Evolutionary conservation across 2,329 filamentous ascomycete species (phyloP).

Genomic region (Calycina herbarum): DNA sequence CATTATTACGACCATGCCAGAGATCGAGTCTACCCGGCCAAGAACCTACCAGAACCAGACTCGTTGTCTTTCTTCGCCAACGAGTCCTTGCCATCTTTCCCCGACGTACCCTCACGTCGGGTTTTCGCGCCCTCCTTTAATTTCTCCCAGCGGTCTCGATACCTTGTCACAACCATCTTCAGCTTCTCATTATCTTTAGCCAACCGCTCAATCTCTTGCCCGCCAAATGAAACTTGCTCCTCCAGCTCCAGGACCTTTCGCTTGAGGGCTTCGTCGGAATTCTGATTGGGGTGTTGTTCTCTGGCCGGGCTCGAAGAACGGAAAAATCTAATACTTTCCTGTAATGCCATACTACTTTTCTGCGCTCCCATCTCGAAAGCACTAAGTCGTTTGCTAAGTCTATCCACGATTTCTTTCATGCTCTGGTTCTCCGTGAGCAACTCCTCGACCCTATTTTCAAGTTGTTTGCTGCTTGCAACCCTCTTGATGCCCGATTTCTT

Average conservation of each 20-base stretch:
- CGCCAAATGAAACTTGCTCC: slow-evolving; percentile 58
- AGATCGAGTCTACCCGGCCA: slow-evolving; percentile 7
- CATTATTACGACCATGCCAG: not conserved
- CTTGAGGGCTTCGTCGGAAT: slow-evolving; percentile 45
- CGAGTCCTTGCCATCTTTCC: slow-evolving; percentile 20
- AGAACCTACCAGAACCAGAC: slow-evolving; percentile 7
- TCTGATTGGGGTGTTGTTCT: slow-evolving; percentile 20
- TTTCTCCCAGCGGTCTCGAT: slow-evolving; percentile 67
- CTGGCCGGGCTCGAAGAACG: slow-evolving; percentile 54
- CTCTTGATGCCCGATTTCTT: slow-evolving; percentile 40
- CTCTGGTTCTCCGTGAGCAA: slow-evolving; percentile 84
- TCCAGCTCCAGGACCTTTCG: slow-evolving; percentile 65
- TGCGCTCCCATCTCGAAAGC: slow-evolving; percentile 93
- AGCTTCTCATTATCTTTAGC: slow-evolving; percentile 62
- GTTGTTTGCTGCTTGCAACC: slow-evolving; percentile 44
- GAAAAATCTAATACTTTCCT: slow-evolving; percentile 74
- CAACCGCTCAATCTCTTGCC: slow-evolving; percentile 63
- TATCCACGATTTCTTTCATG: slow-evolving; percentile 82
- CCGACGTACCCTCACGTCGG: slow-evolving; percentile 33
- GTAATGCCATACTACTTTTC: slow-evolving; percentile 79
- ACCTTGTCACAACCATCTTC: slow-evolving; percentile 52
- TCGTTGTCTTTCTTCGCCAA: slow-evolving; percentile 19
- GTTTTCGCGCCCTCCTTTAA: slow-evolving; percentile 63
- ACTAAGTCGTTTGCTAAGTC: slow-evolving; percentile 81
- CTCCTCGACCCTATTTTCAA: slow-evolving; percentile 78